phyloP scores from a whole-genome alignment of 768 basidiomycete genomes.

The Boletus bicolor region DNA sequence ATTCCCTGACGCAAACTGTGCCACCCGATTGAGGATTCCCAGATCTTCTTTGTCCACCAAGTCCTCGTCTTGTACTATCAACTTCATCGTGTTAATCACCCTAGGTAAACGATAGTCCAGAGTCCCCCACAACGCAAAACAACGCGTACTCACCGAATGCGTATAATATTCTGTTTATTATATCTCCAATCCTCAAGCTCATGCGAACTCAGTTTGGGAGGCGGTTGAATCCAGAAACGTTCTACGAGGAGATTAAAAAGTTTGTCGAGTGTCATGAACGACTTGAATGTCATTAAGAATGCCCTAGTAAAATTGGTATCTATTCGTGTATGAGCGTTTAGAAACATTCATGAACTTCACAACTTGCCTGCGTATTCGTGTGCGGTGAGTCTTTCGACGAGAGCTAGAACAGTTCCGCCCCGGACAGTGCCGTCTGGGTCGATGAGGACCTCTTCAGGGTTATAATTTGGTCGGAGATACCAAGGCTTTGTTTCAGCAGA shows the following conservation, averaged over 20 bases:
- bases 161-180: conserved; percentile 56
- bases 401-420: conserved; percentile 57
- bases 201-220: conserved; percentile 38
- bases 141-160: conserved; percentile 46
- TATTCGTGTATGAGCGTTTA: conserved; percentile 19
- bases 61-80: conserved; percentile 55
- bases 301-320: conserved; percentile 56
- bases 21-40: conserved; percentile 50
- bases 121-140: not conserved
- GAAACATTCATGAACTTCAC: not conserved
- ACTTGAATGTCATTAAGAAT: conserved; percentile 69
- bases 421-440: conserved; percentile 61
- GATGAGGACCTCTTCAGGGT: conserved; percentile 54
- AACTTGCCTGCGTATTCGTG: conserved; percentile 58
- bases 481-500: conserved; percentile 48
- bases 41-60: conserved; percentile 53
- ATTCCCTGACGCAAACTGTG: conserved; percentile 46
- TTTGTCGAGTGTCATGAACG: conserved; percentile 55
- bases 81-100: conserved; percentile 62
- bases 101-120: conserved; percentile 28
- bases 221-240: conserved; percentile 56
- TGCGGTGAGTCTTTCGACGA: conserved; percentile 64
- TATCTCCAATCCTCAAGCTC: conserved; percentile 55
- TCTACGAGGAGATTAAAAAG: conserved; percentile 53
- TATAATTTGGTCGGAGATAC: conserved; percentile 58